Evolutionary conservation across 257 asterid species (phyloP).

Genomic region (Cynanchum wilfordii): DNA sequence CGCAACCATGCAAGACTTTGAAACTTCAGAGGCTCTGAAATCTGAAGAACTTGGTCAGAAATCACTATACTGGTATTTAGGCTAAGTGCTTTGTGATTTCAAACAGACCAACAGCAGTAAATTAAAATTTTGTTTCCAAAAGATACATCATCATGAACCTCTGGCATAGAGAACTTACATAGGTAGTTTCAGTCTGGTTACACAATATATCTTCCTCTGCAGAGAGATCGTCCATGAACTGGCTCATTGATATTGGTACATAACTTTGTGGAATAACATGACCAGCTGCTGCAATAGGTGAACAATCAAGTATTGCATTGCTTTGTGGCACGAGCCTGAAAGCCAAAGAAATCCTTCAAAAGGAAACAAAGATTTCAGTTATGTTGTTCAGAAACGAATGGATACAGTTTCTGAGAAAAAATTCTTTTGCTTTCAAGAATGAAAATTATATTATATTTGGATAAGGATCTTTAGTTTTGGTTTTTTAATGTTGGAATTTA

Average conservation of each 20-base stretch:
- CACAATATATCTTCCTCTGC: constrained; percentile 67
- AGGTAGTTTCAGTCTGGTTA: constrained; percentile 50
- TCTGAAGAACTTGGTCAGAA: not conserved
- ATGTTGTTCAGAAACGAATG: constrained; percentile 10
- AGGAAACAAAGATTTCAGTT: constrained; percentile 24
- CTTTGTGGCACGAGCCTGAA: constrained; percentile 94
- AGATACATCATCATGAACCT: not conserved
- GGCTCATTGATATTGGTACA: constrained; percentile 82
- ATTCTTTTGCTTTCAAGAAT: not conserved
- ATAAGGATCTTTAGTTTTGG: not conserved
- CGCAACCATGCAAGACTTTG: not conserved
- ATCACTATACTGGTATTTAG: not conserved
- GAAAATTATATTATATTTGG: not conserved
- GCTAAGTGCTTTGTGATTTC: not conserved
- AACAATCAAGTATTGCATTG: constrained; percentile 86
- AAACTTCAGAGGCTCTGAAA: not conserved
- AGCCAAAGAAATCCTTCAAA: constrained; percentile 77
- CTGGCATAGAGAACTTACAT: constrained; percentile 46
- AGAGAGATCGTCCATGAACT: constrained; percentile 89
- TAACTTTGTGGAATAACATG: constrained; percentile 85
- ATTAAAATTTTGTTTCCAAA: not conserved
- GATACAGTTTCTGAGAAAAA: not conserved
- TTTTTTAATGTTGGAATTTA: not conserved
- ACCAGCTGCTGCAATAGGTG: constrained; percentile 86
- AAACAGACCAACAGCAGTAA: not conserved